phyloP scores from a whole-genome alignment of 805 yeast genomes.

The Limtongozyma cylindracea region DNA sequence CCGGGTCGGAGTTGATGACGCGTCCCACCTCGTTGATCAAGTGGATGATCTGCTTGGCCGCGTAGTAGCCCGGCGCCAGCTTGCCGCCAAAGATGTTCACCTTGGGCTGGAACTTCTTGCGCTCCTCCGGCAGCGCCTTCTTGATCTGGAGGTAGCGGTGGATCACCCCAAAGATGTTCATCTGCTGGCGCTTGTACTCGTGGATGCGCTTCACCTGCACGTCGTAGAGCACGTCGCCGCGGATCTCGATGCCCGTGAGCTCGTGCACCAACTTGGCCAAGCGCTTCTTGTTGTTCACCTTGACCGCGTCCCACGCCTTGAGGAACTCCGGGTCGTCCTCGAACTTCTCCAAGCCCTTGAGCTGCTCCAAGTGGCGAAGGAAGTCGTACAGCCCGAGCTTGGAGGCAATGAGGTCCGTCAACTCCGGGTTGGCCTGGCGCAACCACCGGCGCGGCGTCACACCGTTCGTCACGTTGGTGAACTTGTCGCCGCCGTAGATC shows the following conservation, averaged over 20 bases:
- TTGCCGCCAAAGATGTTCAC: slow-evolving; percentile 81
- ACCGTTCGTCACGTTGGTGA: slow-evolving; percentile 86
- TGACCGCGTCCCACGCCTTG: slow-evolving; percentile 43
- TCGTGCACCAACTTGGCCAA: slow-evolving; percentile 42
- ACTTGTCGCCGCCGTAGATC: slow-evolving; percentile 59
- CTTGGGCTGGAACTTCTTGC: slow-evolving; percentile 42
- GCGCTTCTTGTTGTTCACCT: slow-evolving; percentile 38
- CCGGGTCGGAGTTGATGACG: slow-evolving; percentile 57
- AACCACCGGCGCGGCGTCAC: slow-evolving; percentile 94
- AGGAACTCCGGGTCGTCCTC: slow-evolving; percentile 49
- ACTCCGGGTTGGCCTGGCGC: slow-evolving; percentile 72
- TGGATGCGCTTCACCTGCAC: slow-evolving; percentile 88
- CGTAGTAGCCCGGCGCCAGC: slow-evolving; percentile 94
- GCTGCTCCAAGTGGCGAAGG: slow-evolving; percentile 37
- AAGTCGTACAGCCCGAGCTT: slow-evolving; percentile 47
- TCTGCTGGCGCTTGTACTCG: slow-evolving; percentile 87
- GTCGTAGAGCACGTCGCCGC: slow-evolving; percentile 59
- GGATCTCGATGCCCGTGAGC: slow-evolving; percentile 38
- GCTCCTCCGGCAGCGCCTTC: slow-evolving; percentile 14
- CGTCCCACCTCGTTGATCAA: slow-evolving; percentile 60
- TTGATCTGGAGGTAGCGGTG: slow-evolving; percentile 62
- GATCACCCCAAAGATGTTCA: slow-evolving; percentile 77
- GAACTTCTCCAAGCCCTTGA: slow-evolving; percentile 41
- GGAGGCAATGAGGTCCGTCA: slow-evolving; percentile 48
- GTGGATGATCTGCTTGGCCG: slow-evolving; percentile 80